Evolutionary conservation across 179 eudicot species (phyloP).

Genomic region (Dionaea muscipula): DNA sequence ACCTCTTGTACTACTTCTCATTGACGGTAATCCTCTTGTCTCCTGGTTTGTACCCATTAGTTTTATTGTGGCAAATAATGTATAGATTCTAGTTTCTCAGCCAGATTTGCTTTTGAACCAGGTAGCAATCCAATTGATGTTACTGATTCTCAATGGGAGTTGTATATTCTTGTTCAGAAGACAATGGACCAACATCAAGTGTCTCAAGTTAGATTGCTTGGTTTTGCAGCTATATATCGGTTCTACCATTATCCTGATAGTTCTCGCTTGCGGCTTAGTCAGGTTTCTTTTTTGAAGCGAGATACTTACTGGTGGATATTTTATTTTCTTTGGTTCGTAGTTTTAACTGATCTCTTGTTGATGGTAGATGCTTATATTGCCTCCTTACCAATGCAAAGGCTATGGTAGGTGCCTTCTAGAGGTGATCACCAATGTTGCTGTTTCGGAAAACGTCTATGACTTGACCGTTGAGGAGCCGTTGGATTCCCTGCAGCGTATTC

Average conservation of each 20-base stretch:
- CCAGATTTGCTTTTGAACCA: constrained; percentile 19
- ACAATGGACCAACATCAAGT: constrained; percentile 26
- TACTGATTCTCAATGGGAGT: constrained; percentile 79
- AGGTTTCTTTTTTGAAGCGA: constrained; percentile 31
- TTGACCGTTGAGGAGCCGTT: constrained; percentile 84
- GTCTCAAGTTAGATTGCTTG: constrained; percentile 38
- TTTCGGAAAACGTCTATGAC: constrained; percentile 56
- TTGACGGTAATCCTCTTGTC: constrained; percentile 53
- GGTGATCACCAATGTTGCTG: constrained; percentile 47
- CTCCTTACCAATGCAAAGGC: constrained; percentile 79
- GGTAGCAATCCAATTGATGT: constrained; percentile 92
- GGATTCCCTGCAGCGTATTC: constrained; percentile 71
- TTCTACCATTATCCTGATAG: constrained; percentile 69
- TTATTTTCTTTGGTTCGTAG: background rate
- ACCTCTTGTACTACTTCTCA: constrained; percentile 82
- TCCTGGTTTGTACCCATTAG: background rate
- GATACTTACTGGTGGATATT: background rate
- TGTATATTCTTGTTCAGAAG: constrained; percentile 49
- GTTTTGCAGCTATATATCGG: constrained; percentile 79
- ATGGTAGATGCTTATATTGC: constrained; percentile 68
- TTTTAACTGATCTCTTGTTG: constrained; percentile 6
- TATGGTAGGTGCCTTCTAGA: constrained; percentile 58
- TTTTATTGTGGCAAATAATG: background rate
- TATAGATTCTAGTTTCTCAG: background rate
- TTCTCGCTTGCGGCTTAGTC: constrained; percentile 70